Percentiles rank a stretch among this genome's conserved stretches.
Conservation (phyloP, 1,284 basidiomycete species). For the Heliocybe sulcata region DNA sequence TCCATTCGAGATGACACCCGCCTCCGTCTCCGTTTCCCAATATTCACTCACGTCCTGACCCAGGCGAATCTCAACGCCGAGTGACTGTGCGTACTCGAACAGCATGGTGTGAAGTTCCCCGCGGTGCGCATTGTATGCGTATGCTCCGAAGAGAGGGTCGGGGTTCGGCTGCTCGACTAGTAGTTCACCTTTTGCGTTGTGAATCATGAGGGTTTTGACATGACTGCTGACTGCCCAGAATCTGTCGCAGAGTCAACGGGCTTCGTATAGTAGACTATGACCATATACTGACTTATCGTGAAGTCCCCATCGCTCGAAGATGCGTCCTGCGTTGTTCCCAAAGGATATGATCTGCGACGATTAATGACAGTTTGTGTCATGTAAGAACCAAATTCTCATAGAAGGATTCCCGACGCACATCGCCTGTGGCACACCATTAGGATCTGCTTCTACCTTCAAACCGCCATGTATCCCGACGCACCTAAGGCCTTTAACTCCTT, state of each 20-base stretch:
- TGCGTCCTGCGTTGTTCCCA: constrained; percentile 6
- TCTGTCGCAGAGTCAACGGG: constrained; percentile 9
- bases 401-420: constrained; percentile 4
- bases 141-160: constrained; percentile 12
- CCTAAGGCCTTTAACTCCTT: constrained; percentile 10
- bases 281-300: constrained; percentile 7
- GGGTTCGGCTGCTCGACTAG: constrained; percentile 15
- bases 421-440: constrained; percentile 1
- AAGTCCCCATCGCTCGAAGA: constrained; percentile 10
- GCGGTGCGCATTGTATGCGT: constrained; percentile 19
- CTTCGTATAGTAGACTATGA: no score
- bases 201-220: constrained; percentile 11
- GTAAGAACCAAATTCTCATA: background rate
- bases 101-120: constrained; percentile 17
- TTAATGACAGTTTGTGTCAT: background rate
- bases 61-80: constrained; percentile 19
- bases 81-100: constrained; percentile 14
- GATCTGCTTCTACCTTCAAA: background rate
- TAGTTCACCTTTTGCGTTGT: constrained; percentile 16
- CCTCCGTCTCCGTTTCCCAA: constrained; percentile 16
- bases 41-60: constrained; percentile 18
- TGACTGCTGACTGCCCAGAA: constrained; percentile 16
- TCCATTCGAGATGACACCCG: constrained; percentile 17
- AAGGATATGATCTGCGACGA: constrained; percentile 7
- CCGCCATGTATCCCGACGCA: constrained; percentile 7